Percentiles rank a stretch among this genome's conserved stretches.
Evolutionary conservation across 1,284 basidiomycete species (phyloP).

Genomic region (Cystobasidium slooffiae): DNA sequence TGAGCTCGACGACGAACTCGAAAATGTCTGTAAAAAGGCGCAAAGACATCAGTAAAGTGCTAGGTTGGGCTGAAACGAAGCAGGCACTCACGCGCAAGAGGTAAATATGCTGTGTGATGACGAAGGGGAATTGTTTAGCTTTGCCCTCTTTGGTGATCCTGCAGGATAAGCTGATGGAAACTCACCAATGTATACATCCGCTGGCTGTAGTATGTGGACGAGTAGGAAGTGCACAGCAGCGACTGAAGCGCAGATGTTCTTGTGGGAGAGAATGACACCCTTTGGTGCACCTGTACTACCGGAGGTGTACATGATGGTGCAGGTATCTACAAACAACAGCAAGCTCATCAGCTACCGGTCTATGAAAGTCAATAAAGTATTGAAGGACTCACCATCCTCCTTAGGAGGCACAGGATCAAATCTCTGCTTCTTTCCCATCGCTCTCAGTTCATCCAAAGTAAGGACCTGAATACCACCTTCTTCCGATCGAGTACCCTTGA

Average conservation of each 20-base stretch:
- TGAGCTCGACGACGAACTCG: conserved; percentile 75
- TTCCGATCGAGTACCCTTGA: conserved; percentile 60
- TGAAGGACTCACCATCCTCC: conserved; percentile 62
- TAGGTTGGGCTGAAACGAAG: background rate
- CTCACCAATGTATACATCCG: conserved; percentile 65
- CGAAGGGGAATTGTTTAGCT: conserved; percentile 51
- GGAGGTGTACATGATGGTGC: conserved; percentile 96
- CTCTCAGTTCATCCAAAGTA: conserved; percentile 71
- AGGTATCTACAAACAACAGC: conserved; percentile 57
- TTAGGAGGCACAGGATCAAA: conserved; percentile 65
- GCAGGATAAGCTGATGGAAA: background rate
- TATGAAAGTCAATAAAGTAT: background rate
- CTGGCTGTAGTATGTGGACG: conserved; percentile 71
- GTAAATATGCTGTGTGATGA: conserved; percentile 71
- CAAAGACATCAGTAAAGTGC: background rate
- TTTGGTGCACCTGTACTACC: conserved; percentile 93
- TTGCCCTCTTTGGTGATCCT: background rate
- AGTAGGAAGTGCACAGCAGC: conserved; percentile 76
- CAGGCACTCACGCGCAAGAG: conserved; percentile 68
- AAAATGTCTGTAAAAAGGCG: conserved; percentile 57
- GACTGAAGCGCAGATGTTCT: conserved; percentile 82
- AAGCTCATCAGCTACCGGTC: background rate
- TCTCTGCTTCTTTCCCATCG: conserved; percentile 66
- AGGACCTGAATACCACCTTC: conserved; percentile 60
- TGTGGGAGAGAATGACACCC: conserved; percentile 86